Conservation (phyloP, 768 basidiomycete genomes). For the Tephrocybe rancida region DNA sequence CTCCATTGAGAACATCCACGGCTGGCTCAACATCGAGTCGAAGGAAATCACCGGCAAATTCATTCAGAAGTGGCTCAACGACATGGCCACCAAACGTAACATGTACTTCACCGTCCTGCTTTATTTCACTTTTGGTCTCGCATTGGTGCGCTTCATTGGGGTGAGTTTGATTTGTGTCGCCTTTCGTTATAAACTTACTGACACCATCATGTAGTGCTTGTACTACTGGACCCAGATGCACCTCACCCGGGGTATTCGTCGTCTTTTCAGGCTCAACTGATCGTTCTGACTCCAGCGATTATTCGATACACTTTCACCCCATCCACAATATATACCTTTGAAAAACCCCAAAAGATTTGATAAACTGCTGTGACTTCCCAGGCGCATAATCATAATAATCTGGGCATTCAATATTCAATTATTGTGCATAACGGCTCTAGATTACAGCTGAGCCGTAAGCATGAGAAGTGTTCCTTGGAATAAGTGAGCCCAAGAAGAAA, state of each 20-base stretch:
- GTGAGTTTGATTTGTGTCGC: slow-evolving; percentile 35
- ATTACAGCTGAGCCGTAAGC: no score
- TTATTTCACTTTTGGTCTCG: slow-evolving; percentile 60
- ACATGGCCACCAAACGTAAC: slow-evolving; percentile 45
- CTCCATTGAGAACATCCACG: slow-evolving; percentile 61
- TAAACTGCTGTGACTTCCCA: background rate
- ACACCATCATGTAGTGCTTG: slow-evolving; percentile 18
- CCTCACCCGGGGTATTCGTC: slow-evolving; percentile 19
- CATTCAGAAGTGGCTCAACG: slow-evolving; percentile 32
- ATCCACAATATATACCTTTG: slow-evolving; percentile 9
- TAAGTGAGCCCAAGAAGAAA: no score
- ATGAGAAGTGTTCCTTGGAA: no score
- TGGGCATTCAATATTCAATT: no score
- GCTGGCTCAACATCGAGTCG: slow-evolving; percentile 28
- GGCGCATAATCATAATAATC: background rate
- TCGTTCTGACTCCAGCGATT: background rate
- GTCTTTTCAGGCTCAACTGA: slow-evolving; percentile 21
- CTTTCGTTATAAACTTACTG: background rate
- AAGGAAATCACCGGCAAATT: slow-evolving; percentile 35
- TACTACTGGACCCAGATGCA: slow-evolving; percentile 25
- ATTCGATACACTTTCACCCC: slow-evolving; percentile 7
- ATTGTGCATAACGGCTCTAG: no score
- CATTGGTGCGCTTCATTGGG: slow-evolving; percentile 59
- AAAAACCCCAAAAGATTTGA: slow-evolving; percentile 4
- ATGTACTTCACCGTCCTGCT: slow-evolving; percentile 62